phyloP scores from a whole-genome alignment of 177 flowering plant species.

The Telopea speciosissima region DNA sequence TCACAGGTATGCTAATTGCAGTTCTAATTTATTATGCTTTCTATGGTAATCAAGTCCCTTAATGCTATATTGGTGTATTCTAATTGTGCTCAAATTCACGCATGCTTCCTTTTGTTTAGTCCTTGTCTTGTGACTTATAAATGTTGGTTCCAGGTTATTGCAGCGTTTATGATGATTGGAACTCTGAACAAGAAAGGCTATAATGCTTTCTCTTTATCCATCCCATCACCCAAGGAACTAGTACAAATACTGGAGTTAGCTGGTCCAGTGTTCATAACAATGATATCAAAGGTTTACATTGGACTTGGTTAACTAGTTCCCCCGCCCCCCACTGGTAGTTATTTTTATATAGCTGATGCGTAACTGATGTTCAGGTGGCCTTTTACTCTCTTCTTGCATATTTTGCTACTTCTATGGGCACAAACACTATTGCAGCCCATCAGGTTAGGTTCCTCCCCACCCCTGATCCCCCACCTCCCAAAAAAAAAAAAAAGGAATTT shows the following conservation, averaged over 20 bases:
- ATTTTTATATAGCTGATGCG: constrained; percentile 5
- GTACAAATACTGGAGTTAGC: constrained; percentile 62
- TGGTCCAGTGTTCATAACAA: constrained; percentile 86
- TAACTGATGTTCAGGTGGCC: constrained; percentile 46
- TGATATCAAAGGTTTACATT: constrained; percentile 73
- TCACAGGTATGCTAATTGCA: constrained; percentile 59
- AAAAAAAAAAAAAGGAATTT: no score
- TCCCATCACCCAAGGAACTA: constrained; percentile 67
- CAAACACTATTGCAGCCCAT: constrained; percentile 72
- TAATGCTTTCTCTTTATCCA: constrained; percentile 50
- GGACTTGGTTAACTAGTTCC: constrained; percentile 4
- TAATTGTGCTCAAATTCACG: no score
- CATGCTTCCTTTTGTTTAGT: background rate
- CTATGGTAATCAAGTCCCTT: background rate
- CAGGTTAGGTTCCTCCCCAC: constrained; percentile 39
- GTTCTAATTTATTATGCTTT: constrained; percentile 5
- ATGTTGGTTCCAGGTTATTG: constrained; percentile 54
- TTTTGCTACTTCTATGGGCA: constrained; percentile 87
- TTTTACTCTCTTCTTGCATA: constrained; percentile 78
- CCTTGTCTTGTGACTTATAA: constrained; percentile 11
- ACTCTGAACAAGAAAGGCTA: constrained; percentile 72
- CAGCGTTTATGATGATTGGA: constrained; percentile 81
- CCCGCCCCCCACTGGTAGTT: background rate
- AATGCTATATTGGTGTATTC: background rate
- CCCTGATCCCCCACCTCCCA: no score